A percentile compares a stretch with the other conserved stretches of the same genome.
phyloP scores from a whole-genome alignment of 768 basidiomycete genomes.

The Rhizopogon vesiculosus region DNA sequence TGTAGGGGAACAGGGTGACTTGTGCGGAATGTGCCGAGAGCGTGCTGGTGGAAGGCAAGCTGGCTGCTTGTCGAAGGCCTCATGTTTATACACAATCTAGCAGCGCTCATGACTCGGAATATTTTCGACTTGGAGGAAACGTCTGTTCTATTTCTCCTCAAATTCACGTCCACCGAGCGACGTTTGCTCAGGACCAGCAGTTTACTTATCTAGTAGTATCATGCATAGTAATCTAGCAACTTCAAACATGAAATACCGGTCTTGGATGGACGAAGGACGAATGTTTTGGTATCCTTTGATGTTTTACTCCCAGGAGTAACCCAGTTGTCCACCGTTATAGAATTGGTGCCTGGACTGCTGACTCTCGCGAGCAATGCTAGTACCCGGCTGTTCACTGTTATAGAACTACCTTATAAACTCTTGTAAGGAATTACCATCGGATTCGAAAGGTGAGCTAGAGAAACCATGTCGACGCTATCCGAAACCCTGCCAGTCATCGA shows the following conservation, averaged over 20 bases:
- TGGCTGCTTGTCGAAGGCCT: too few relatives aligned
- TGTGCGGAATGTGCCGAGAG: constrained; percentile 26
- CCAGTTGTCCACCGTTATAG: neutral
- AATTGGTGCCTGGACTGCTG: neutral
- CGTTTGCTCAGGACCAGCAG: too few relatives aligned
- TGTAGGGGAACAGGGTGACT: constrained; percentile 13
- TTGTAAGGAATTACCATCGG: neutral
- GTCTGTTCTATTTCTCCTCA: neutral
- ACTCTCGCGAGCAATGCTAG: too few relatives aligned
- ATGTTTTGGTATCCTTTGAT: neutral
- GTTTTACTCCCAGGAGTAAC: neutral
- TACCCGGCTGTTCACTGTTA: too few relatives aligned
- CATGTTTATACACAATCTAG: neutral
- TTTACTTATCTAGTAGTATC: too few relatives aligned
- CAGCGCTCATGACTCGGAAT: neutral
- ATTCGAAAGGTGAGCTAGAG: constrained; percentile 8
- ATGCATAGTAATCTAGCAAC: neutral
- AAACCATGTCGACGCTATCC: constrained; percentile 36
- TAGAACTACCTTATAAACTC: neutral
- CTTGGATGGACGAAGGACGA: neutral
- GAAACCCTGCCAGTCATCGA: constrained; percentile 68
- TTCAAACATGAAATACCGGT: neutral
- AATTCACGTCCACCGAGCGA: too few relatives aligned
- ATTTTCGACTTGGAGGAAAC: neutral
- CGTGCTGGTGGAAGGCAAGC: too few relatives aligned